Base-by-base conservation (phyloP, 2,329 filamentous ascomycete genomes). In the Neopestalotiopsis sp. region DNA sequence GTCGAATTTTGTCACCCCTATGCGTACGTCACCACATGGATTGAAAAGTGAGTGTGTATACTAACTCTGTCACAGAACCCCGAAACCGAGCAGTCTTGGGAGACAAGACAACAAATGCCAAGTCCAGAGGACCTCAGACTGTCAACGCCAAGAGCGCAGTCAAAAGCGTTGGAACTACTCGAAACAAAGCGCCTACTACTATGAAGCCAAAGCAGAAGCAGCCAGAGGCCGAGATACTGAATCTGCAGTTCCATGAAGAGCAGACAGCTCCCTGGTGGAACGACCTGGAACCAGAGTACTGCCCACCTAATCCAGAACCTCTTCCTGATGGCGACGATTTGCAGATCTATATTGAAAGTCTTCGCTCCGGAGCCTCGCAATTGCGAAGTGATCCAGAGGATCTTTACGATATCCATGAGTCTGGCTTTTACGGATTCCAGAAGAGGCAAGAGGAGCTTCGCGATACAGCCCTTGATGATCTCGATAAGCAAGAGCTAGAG, bases 71-170 rank as follows among this genome's bases (percentile, higher is more conserved):
- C 20, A 38, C 68, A 91, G 90, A 86, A 68, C 87, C 91, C 65
- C 89, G 90, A 69, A 91, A 85, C 69, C 90, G 95, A 75, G 94
- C 95, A 49, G 93, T 94, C 13, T 84, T 99, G 62, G 95, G 95
- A 42, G 92, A 94, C 85, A 99, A 99, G 82, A 98, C 95, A 1
- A 98, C 96, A 66, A 99, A 99, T 80, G 94, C 93, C 67, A 98
- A 97, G 84, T 88, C 91, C 69, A 89, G 85, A 77, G 86, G 85
- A 64, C 87, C 90, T 72, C 90, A 92, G 71, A 91, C 90, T 4
- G 88, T 88, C 6, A 90, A 88, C 38, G 90, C 88, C 40, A 91
- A 90, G 74, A 83, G 83, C 69, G 83, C 85, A 28, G 84, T 86
- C 56, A 85, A 86, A 62, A 89, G 90, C 69, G 80, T 88, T 64